Evolutionary conservation across 371 early-diverging fungal genomes (phyloP).

Genomic region (Apophysomyces sp.): DNA sequence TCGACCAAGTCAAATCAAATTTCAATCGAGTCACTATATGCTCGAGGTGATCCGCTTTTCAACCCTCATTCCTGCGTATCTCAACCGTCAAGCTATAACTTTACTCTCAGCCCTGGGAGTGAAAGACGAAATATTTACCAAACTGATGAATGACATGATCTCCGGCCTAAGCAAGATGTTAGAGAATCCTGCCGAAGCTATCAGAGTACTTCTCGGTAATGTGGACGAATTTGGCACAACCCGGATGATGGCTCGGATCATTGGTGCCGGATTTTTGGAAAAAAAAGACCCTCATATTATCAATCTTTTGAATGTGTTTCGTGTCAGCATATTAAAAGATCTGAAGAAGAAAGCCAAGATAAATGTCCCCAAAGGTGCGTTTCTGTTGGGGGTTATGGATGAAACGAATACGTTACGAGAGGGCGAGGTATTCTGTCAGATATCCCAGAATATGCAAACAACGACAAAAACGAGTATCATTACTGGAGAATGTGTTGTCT

Average conservation of each 20-base stretch:
- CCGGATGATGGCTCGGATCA: slow-evolving; percentile 47
- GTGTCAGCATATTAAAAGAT: slow-evolving; percentile 57
- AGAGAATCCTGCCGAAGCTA: slow-evolving; percentile 41
- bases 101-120: slow-evolving; percentile 68
- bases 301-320: slow-evolving; percentile 56
- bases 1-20: slow-evolving; percentile 74
- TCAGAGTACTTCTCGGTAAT: slow-evolving; percentile 45
- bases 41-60: slow-evolving; percentile 67
- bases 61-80: slow-evolving; percentile 54
- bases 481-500: slow-evolving; percentile 52
- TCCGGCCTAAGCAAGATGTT: slow-evolving; percentile 45
- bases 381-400: slow-evolving; percentile 79
- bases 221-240: slow-evolving; percentile 59
- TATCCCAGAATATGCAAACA: slow-evolving; percentile 23
- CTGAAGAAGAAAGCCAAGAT: slow-evolving; percentile 73
- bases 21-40: slow-evolving; percentile 54
- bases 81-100: slow-evolving; percentile 77
- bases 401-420: slow-evolving; percentile 67
- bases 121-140: slow-evolving; percentile 51
- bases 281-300: slow-evolving; percentile 55
- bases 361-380: slow-evolving; percentile 63
- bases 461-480: slow-evolving; percentile 27
- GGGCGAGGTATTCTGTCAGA: slow-evolving; percentile 69
- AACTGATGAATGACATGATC: slow-evolving; percentile 48
- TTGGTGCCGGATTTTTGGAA: slow-evolving; percentile 59